Evolutionary conservation across 2,329 filamentous ascomycete species (phyloP), one percentile per base, ranked within the genome.

Genomic region (Trichoderma sp.): DNA sequence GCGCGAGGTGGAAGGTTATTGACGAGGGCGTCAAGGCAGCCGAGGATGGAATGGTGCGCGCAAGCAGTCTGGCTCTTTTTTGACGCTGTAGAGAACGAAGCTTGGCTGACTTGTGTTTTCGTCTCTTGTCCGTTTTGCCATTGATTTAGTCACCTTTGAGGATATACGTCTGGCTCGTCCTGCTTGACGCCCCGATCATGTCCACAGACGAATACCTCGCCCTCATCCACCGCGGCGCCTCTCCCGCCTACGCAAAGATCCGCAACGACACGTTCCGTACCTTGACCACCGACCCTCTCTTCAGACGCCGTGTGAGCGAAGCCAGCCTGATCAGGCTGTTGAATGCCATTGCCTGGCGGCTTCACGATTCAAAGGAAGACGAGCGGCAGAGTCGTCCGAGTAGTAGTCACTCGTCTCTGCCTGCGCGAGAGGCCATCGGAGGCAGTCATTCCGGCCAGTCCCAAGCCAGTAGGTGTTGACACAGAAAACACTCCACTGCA

Each of bases 261-360:
- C 91, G 93, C 75, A 97, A 99, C 78, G 95, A 99, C 77, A 97
- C 95, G 47, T 98, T 98, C 77, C 92, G 95, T 71, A 99, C 95
- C 0, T 83, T 99, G 63, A 95, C 95, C 39, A 97, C 94, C 59
- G 95, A 99, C 73, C 93, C 94, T n/a, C 86, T 99, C 43, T 99
- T 98, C 82, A 91, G 95, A 67, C 88, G 95, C 39, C 90, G 94
- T 65, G 95, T 99, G 66, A 97, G 92, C 65, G 95, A 99, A 78
- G 96, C 96, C 67, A 96, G 91, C 76, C 81, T 99, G 48, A 98
- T 97, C 67, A 91, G 95, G 14, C 85, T 99, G 5, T 86, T 99
- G 66, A 99, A 99, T 75, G 95, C 95, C 26, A 88, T 97, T 51
- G 94, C 94, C 41, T 99, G 95, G 94, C 92, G 88, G 71, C 84